These are phyloP conservation scores for Mycosphaerella sp. DNA, from an alignment of 2,329 filamentous ascomycete genomes.

Conservation along the genomic window DNA sequence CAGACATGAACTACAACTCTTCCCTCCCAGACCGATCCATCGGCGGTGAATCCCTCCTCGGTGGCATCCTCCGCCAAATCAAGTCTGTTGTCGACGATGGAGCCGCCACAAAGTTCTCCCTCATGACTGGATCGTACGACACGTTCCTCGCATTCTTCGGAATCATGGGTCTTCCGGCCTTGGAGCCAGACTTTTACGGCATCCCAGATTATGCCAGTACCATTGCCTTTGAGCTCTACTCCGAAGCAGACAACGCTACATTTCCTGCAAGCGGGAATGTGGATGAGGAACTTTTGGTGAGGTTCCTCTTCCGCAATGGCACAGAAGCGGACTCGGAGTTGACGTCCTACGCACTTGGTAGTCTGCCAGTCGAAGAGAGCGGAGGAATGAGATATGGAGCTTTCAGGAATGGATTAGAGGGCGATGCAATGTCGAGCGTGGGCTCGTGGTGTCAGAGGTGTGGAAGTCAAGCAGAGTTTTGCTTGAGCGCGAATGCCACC, in stretches of 20 bases:
- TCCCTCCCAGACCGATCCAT: neutral
- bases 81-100: neutral
- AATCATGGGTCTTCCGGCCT: neutral
- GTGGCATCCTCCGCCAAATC: slow-evolving; percentile 9
- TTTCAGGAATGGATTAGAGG: slow-evolving; percentile 1
- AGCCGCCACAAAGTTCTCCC: slow-evolving; percentile 3
- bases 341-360: slow-evolving; percentile 47
- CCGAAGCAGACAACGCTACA: neutral
- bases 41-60: slow-evolving; percentile 5
- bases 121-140: slow-evolving; percentile 11
- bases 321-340: slow-evolving; percentile 35
- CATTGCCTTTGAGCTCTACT: slow-evolving; percentile 8
- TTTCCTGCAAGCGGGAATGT: neutral
- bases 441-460: slow-evolving; percentile 8
- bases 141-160: slow-evolving; percentile 13
- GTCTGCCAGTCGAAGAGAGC: slow-evolving; percentile 33
- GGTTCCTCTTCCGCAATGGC: slow-evolving; percentile 53
- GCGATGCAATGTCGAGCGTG: slow-evolving; percentile 2
- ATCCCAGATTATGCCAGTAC: slow-evolving; percentile 5
- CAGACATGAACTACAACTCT: slow-evolving; percentile 1
- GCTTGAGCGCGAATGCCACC: slow-evolving; percentile 5
- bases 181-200: neutral
- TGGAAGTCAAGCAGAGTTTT: slow-evolving; percentile 9
- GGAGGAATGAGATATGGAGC: slow-evolving; percentile 31
- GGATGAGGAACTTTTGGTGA: slow-evolving; percentile 45